Evolutionary conservation across 2,329 filamentous ascomycete genomes (phyloP).

Genomic region (Ophiostoma himal-ulmi): DNA sequence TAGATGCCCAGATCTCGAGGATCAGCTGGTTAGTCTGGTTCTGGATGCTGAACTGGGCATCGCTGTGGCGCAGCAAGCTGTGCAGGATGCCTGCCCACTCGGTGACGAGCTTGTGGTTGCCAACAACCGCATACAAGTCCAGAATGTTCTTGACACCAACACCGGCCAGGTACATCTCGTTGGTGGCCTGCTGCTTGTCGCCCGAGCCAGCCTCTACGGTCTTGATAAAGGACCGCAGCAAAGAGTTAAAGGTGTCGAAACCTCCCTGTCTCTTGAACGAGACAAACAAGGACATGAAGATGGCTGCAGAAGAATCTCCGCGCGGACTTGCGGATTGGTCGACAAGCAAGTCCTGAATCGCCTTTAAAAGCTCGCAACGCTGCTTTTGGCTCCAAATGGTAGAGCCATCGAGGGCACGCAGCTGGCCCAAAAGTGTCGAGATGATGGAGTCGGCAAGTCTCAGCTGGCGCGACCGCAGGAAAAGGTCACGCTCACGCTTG

Average conservation of each 20-base stretch:
- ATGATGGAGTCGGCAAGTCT: conserved; percentile 62
- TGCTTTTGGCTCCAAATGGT: conserved; percentile 67
- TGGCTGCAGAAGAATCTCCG: conserved; percentile 37
- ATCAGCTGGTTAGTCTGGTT: conserved; percentile 61
- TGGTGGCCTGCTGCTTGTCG: conserved; percentile 18
- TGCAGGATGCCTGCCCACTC: conserved; percentile 5
- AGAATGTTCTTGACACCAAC: conserved; percentile 74
- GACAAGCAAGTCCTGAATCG: conserved; percentile 71
- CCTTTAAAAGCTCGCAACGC: conserved; percentile 73
- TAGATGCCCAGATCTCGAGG: conserved; percentile 74
- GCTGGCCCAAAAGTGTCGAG: conserved; percentile 60
- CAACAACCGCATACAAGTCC: conserved; percentile 70
- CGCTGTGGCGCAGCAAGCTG: conserved; percentile 4
- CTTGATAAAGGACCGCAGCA: conserved; percentile 60
- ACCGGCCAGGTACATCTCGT: conserved; percentile 42
- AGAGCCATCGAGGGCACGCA: conserved; percentile 46
- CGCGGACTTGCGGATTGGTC: conserved; percentile 53
- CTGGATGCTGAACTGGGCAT: not conserved
- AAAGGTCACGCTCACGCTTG: conserved; percentile 64
- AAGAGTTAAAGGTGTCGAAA: conserved; percentile 64
- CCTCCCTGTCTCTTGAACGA: conserved; percentile 81
- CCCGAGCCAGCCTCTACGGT: conserved; percentile 42
- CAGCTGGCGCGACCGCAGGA: conserved; percentile 48
- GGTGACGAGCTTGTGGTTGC: conserved; percentile 66
- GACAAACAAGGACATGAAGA: conserved; percentile 71